Base-by-base conservation (phyloP, 768 basidiomycete species). In the Filobasidium wieringae region DNA sequence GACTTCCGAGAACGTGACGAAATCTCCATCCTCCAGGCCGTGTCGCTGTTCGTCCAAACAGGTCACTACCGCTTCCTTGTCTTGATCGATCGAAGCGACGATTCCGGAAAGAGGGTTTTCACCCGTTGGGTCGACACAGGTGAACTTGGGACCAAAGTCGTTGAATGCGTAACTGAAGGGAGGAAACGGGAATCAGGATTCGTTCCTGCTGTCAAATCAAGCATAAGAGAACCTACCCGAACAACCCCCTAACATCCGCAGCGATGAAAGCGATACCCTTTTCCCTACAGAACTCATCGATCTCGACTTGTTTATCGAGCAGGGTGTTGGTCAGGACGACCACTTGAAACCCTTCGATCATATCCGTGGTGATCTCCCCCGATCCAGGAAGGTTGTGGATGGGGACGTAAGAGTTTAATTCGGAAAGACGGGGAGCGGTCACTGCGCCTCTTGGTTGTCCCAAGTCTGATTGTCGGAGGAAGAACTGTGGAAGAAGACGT, bases 21-120 rank as follows among this genome's bases (percentile, higher is more conserved):
- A 97, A 70, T 97, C 90, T 15, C 95, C 95, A 71, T 97, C 95
- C 72, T 96, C 91, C n/a, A 99, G 80, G 19, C 95, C 95, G 72
- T 97, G 95, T 59, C 95, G 82, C 11, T 93, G 86, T 77, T 99
- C 95, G 64, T 99, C 95, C 59, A 96, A 77, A 71, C 91, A 95
- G 11, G 93, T 95, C 7, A 97, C 93, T 22, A 97, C 75, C 43
- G 79, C 77, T 60, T 84, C 85, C 89, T 93, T 59, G 22, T 47
- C 43, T n/a, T 57, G 30, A 32, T 82, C 84, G n/a, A 97, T 82
- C 53, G 88, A 86, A 9, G 91, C 92, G 56, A 96, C 86, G 90
- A 99, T 96, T 19, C 95, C 95, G 1, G 82, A 80, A 57, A 96
- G 78, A 2, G 91, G 86, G 63, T 89, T 85, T 75, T 97, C 95